Evolutionary conservation across 805 yeast species (phyloP).

Genomic region (Grigorovia jiainica): DNA sequence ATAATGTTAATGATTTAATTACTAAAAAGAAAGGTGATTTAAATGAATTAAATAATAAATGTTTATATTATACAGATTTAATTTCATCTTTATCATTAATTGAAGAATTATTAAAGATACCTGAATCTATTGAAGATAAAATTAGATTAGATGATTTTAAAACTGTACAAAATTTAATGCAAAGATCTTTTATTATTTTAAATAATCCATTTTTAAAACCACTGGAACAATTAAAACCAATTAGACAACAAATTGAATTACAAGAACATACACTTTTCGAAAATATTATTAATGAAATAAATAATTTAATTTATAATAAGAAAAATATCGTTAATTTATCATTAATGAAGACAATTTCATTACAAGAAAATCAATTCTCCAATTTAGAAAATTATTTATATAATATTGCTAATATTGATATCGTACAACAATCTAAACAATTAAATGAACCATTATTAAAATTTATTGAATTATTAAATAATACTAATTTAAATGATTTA

Average conservation of each 20-base stretch:
- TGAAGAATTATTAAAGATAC: conserved; percentile 47
- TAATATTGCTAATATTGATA: conserved; percentile 49
- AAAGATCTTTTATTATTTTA: conserved; percentile 36
- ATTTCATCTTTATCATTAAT: conserved; percentile 62
- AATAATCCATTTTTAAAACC: conserved; percentile 48
- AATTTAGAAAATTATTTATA: conserved; percentile 46
- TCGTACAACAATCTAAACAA: conserved; percentile 38
- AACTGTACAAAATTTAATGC: conserved; percentile 50
- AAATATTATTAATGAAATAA: conserved; percentile 67
- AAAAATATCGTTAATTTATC: conserved; percentile 8
- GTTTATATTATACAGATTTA: conserved; percentile 55
- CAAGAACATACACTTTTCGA: conserved; percentile 59
- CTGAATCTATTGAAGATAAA: conserved; percentile 53
- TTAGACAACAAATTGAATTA: conserved; percentile 42
- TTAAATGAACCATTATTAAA: conserved; percentile 29
- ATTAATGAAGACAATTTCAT: conserved; percentile 16
- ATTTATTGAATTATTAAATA: conserved; percentile 17
- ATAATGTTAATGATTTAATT: conserved; percentile 40
- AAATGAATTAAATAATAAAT: conserved; percentile 54
- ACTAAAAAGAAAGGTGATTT: conserved; percentile 47
- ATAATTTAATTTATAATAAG: conserved; percentile 56
- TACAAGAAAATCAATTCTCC: conserved; percentile 25
- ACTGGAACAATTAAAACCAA: conserved; percentile 42
- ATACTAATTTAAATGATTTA: conserved; percentile 1
- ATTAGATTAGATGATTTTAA: conserved; percentile 64